Evolutionary conservation across 495 filamentous ascomycete species (phyloP), one percentile per base, ranked within the genome.

Genomic region (Xylaria grammica): DNA sequence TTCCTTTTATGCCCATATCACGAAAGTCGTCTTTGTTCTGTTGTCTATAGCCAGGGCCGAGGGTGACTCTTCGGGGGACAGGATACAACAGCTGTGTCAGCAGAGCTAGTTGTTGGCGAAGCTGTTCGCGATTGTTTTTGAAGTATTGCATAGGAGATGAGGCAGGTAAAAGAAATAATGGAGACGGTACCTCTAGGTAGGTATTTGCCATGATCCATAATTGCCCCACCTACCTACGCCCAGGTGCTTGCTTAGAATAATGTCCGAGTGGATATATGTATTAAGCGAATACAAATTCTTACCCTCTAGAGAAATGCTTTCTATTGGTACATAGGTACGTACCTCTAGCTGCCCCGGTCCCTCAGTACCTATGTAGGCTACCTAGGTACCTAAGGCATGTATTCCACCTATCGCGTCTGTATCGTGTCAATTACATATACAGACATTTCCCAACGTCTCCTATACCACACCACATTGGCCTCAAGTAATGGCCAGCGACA

Each of bases 121-220:
- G 51, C 19, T 46, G 50, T 34, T 46, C 26, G 49, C 27, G 60
- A 55, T 53, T 54, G 48, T 53, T 52, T 15, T 0, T 53, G 24
- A 27, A 51, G 44, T 36, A 30, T 29, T 51, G 50, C 17, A 55
- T 55, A 29, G 24, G 30, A 54, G 46, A 59, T 50, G 51, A 63
- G 54, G 65, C 54, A 65, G 65, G 57, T 11, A 55, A 66, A 59
- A 53, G 17, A 53, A 62, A 65, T 53, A 52, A 59, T 61, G 67
- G 60, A 27, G 62, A 46, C n/a, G 45, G 15, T n/a, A 53, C n/a
- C n/a, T n/a, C n/a, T n/a, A n/a, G n/a, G n/a, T n/a, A n/a, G n/a
- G n/a, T n/a, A n/a, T 26, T 34, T 63, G 63, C 50, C 63, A 53
- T 50, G 63, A 66, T 38, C 24, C 49, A 57, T 62, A 55, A n/a